Evolutionary conservation across 768 basidiomycete genomes (phyloP).

Genomic region (Suillus subalutaceus): DNA sequence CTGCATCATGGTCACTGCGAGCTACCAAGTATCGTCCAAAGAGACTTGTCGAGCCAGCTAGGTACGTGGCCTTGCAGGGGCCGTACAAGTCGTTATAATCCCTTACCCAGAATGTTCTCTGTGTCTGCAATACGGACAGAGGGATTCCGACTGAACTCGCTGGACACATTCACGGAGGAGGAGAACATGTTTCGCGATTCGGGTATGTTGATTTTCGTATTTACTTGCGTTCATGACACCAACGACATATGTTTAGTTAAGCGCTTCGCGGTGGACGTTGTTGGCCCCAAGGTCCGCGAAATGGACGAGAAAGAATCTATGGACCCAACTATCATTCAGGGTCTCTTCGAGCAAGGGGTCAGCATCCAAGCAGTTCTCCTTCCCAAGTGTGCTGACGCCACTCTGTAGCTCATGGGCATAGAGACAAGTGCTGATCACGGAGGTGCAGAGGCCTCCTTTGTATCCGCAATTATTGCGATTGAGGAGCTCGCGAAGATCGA

Average conservation of each 20-base stretch:
- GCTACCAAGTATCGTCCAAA: slow-evolving; percentile 8
- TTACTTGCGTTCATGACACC: neutral
- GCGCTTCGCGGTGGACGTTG: slow-evolving; percentile 87
- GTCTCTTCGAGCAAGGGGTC: slow-evolving; percentile 94
- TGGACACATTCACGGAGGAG: slow-evolving; percentile 90
- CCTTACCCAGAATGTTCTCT: slow-evolving; percentile 25
- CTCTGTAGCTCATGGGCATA: slow-evolving; percentile 89
- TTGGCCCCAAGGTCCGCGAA: slow-evolving; percentile 88
- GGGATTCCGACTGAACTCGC: slow-evolving; percentile 49
- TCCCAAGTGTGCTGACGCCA: slow-evolving; percentile 1
- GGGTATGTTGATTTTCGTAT: slow-evolving; percentile 49
- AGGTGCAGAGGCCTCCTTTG: slow-evolving; percentile 91
- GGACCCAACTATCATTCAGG: slow-evolving; percentile 86
- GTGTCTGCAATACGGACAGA: slow-evolving; percentile 32
- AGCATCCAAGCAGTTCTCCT: slow-evolving; percentile 26
- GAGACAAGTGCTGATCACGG: slow-evolving; percentile 85
- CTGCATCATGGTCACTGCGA: slow-evolving; percentile 20
- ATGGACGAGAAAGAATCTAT: slow-evolving; percentile 98
- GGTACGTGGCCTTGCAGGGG: neutral
- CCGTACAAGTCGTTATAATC: neutral
- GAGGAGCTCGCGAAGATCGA: slow-evolving; percentile 97
- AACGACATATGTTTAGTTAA: slow-evolving; percentile 53
- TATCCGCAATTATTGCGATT: slow-evolving; percentile 92
- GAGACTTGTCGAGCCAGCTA: neutral
- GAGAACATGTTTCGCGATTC: slow-evolving; percentile 92